Evolutionary conservation across 306 rosid species (phyloP), one percentile per base, ranked within the genome.

Genomic region (Acmispon strigosus): DNA sequence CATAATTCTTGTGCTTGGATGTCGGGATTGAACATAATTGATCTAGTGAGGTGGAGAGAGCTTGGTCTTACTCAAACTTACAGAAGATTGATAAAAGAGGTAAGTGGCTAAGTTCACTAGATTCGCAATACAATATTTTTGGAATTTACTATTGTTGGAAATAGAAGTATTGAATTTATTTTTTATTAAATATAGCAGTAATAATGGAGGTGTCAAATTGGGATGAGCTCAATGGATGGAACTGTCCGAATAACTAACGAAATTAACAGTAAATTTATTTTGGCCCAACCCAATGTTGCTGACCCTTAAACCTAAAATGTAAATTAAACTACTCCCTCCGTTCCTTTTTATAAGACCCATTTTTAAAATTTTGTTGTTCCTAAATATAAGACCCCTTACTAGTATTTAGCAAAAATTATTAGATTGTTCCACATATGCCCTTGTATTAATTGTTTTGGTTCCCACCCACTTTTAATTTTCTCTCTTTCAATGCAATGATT

Each of bases 11-110:
- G 98, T 67, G 86, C 81, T 50, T 94, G 98, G 98, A 89, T 94
- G 95, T 88, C 98, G 19, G 97, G 97, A 45, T 82, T 94, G 90
- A 94, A 94, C 78, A 68, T 94, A 77, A 80, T 94, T 80, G 88
- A 94, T 79, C 89, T 94, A 70, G 92, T 52, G 44, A 90, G 81
- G 70, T 94, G 98, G 98, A 87, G 97, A 78, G 85, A 88, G 80
- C 87, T 90, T 68, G 89, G 87, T 79, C 87, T 94, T 67, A 87
- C 91, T 60, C 85, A 84, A 84, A 85, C 87, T 54, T 89, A 84
- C 83, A 68, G 12, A 61, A 86, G 55, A 75, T 82, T 86, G 80
- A 65, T 82, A 11, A 84, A 82, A 66, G 89, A 84, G 97, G 98
- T 93, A 56, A 83, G 90, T 36, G 34, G 63, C 59, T 62, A 22